Evolutionary conservation across 108 stramenopile genomes (phyloP), one percentile per base, ranked within the genome.

Genomic region (Asterionellopsis glacialis): DNA sequence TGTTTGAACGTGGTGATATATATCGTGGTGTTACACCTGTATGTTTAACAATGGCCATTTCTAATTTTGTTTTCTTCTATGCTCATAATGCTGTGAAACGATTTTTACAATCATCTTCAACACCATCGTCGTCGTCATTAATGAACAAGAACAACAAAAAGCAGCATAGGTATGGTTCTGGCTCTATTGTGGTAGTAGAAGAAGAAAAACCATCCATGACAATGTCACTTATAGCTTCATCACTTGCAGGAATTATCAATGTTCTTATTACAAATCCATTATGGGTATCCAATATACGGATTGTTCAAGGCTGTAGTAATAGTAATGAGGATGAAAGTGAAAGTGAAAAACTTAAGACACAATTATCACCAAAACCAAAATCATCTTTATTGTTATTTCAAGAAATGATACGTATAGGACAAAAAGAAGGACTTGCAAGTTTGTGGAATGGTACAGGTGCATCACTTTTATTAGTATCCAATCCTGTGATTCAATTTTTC

Each of bases 401-500:
- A 11, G 72, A 76, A 50, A 60, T 81, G 44, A 11, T 56, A 16
- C 18, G 24, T 15, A 79, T 89, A 57, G 52, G 59, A 13, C 60
- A 61, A 43, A 51, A 68, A 14, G 70, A 76, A 21, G 88, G 88
- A 1, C 15, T 64, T 10, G 24, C 23, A 9, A 76, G 75, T 16
- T 58, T 92, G 50, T 92, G 91, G 91, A 74, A 60, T 59, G 84
- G 91, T 19, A 92, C 87, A 22, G 33, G 45, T 10, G 79, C 94
- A 16, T 94, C 93, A 18, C 55, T 97, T n/a, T 57, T 95, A 9
- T 74, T 95, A 14, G 94, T 97, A n/a, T 84, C 85, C 48, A 97
- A 97, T 69, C 96, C 96, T 15, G 83, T 90, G 72, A 89, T 97
- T 40, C 96, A 97, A 70, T 91, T 88, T 62, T 83, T 91, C 53